Evolutionary conservation across 768 basidiomycete species (phyloP).

Genomic region (Cubamyces sp.): DNA sequence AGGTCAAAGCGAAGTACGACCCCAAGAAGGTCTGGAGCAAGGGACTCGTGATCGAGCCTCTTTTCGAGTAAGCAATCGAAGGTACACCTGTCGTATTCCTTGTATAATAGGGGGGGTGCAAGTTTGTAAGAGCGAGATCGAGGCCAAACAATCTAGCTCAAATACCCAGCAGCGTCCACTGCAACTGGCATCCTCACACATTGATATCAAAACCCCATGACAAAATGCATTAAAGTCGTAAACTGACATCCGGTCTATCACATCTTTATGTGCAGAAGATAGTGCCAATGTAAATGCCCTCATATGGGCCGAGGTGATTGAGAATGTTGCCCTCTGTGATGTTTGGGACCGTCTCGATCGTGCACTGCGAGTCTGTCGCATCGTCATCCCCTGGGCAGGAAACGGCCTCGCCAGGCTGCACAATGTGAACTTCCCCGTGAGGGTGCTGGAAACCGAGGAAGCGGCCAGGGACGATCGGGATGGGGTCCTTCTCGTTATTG

Average conservation of each 20-base stretch:
- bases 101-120: not conserved
- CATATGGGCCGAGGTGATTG: conserved; percentile 61
- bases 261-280: conserved; percentile 36
- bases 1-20: conserved; percentile 38
- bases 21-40: conserved; percentile 37
- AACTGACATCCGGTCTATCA: not conserved
- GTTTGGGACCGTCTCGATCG: conserved; percentile 56
- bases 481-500: conserved; percentile 43
- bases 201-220: not conserved
- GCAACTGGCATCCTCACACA: no score
- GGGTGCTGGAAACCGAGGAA: conserved; percentile 55
- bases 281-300: conserved; percentile 61
- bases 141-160: no score
- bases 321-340: conserved; percentile 51
- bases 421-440: conserved; percentile 57
- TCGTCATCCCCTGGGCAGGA: conserved; percentile 59
- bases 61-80: conserved; percentile 5
- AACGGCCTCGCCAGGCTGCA: conserved; percentile 40
- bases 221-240: not conserved
- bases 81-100: not conserved
- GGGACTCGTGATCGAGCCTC: conserved; percentile 34
- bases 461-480: conserved; percentile 61
- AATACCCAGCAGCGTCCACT: no score
- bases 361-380: conserved; percentile 55
- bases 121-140: no score